Evolutionary conservation across 345 rosid genomes (phyloP).

Genomic region (Psidium friedrichsthalianum): DNA sequence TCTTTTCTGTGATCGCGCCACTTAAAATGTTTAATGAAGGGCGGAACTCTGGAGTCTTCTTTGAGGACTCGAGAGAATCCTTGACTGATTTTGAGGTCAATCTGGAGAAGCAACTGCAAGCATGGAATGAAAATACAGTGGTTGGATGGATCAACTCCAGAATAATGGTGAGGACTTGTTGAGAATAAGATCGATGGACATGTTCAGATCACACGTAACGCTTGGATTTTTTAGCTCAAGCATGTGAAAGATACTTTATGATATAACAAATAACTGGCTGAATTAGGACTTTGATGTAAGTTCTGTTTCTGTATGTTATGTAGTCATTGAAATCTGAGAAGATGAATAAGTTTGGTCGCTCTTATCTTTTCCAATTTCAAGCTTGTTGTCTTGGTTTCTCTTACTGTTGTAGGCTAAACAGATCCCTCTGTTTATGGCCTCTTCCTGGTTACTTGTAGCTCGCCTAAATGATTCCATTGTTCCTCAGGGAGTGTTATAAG

Average conservation of each 20-base stretch:
- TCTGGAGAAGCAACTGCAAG: slow-evolving; percentile 53
- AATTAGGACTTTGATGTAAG: background rate
- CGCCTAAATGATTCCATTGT: background rate
- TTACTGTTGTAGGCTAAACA: background rate
- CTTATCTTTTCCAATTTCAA: background rate
- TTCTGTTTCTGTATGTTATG: background rate
- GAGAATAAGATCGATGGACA: background rate
- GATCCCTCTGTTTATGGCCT: background rate
- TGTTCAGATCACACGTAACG: background rate
- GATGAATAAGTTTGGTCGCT: background rate
- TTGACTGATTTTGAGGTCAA: slow-evolving; percentile 25
- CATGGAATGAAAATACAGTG: slow-evolving; percentile 70
- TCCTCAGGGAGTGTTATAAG: background rate
- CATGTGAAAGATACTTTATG: background rate
- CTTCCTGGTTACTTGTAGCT: background rate
- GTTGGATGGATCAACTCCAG: slow-evolving; percentile 58
- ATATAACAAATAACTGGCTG: background rate
- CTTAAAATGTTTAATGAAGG: slow-evolving; percentile 32
- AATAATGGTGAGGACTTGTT: slow-evolving; percentile 34
- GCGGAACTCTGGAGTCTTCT: slow-evolving; percentile 9
- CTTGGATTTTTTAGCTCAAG: background rate
- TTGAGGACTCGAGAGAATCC: slow-evolving; percentile 23
- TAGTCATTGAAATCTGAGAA: background rate
- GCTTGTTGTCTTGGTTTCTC: background rate
- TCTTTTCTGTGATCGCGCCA: slow-evolving; percentile 28